phyloP scores from a whole-genome alignment of 345 rosid species.

The Hibiscus trionum region DNA sequence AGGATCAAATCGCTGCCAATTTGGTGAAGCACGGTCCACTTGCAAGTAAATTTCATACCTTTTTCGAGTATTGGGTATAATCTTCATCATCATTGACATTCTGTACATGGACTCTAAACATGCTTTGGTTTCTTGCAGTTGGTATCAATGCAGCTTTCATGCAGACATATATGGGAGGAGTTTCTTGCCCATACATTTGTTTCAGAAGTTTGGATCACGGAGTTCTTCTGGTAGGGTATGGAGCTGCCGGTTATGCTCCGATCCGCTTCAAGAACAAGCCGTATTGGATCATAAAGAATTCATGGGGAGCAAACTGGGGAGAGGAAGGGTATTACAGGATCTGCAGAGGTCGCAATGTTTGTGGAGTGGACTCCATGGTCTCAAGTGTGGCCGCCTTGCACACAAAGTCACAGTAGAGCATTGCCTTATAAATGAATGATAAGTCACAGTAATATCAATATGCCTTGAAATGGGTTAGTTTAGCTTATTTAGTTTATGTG shows the following conservation, averaged over 20 bases:
- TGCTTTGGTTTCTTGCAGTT: conserved; percentile 37
- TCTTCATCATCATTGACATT: not conserved
- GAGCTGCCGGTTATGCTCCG: conserved; percentile 72
- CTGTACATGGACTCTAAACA: not conserved
- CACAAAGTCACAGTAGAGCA: conserved; percentile 24
- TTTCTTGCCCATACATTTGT: conserved; percentile 91
- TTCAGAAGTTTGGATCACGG: conserved; percentile 72
- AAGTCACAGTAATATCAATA: not conserved
- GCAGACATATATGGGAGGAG: conserved; percentile 91
- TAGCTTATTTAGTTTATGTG: not conserved
- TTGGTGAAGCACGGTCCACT: conserved; percentile 82
- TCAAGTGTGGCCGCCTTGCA: conserved; percentile 74
- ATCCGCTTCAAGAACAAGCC: conserved; percentile 80
- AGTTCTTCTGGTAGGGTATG: conserved; percentile 86
- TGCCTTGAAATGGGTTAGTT: not conserved
- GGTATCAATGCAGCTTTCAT: conserved; percentile 87
- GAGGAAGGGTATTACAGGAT: conserved; percentile 41
- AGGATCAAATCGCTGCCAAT: conserved; percentile 96
- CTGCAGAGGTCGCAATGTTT: conserved; percentile 50
- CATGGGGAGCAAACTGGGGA: conserved; percentile 95
- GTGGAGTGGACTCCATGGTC: conserved; percentile 96
- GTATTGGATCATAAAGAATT: conserved; percentile 94
- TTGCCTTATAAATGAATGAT: not conserved
- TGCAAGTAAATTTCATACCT: conserved; percentile 45
- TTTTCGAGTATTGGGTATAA: not conserved